phyloP scores from a whole-genome alignment of 2,329 filamentous ascomycete species.

The Leptographium procerum region DNA sequence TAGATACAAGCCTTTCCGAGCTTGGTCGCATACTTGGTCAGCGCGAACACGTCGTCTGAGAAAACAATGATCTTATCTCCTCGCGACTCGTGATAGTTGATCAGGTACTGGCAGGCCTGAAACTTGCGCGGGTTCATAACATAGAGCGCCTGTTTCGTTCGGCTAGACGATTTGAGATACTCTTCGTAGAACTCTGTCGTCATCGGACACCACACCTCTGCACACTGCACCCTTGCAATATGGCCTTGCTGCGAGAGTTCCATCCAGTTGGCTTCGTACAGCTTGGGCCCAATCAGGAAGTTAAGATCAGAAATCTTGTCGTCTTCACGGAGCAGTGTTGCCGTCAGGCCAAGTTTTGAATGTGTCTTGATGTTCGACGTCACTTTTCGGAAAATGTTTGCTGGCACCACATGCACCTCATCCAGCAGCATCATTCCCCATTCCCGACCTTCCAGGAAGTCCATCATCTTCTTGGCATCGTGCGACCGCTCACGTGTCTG shows the following conservation, averaged over 20 bases:
- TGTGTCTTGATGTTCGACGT: constrained; percentile 90
- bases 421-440: constrained; percentile 97
- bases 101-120: constrained; percentile 94
- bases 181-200: constrained; percentile 96
- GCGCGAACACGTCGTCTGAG: constrained; percentile 90
- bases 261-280: constrained; percentile 99
- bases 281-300: constrained; percentile 91
- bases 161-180: constrained; percentile 45
- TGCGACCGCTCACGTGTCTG: constrained; percentile 78
- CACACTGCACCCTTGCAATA: constrained; percentile 94
- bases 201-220: constrained; percentile 99
- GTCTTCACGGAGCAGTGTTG: constrained; percentile 87
- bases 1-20: constrained; percentile 84
- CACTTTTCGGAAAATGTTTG: constrained; percentile 90
- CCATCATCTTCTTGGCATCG: constrained; percentile 95
- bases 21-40: constrained; percentile 75
- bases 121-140: constrained; percentile 98
- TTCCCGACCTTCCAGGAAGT: constrained; percentile 77
- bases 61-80: constrained; percentile 98
- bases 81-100: constrained; percentile 88
- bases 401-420: constrained; percentile 95
- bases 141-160: constrained; percentile 47
- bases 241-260: constrained; percentile 93
- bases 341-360: constrained; percentile 87
- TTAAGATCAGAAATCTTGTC: constrained; percentile 98